Base-by-base conservation (phyloP, 2,329 filamentous ascomycete genomes). In the Beauveria caledonica region DNA sequence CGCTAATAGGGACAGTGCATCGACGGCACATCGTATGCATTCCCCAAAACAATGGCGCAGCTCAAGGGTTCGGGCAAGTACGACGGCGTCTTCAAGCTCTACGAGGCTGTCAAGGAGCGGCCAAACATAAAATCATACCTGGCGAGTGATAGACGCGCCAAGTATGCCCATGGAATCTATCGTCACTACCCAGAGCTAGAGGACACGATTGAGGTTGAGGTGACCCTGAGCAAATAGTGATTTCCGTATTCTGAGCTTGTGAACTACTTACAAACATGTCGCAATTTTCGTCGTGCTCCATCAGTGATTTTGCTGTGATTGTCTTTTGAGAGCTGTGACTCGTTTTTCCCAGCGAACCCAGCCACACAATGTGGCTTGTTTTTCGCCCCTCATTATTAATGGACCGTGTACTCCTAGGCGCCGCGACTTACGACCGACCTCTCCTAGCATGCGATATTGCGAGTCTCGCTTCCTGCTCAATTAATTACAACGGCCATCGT, bases 111-210 rank as follows among this genome's bases (percentile, higher is more conserved):
- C 17, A 83, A 84, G 72, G 78, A 80, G 60, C 75, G 85, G 40
- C 83, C 83, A 19, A 84, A 79, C 45, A 80, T 93, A 66, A 86
- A 86, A 73, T 80, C 77, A 48, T 93, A 93, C 69, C 71, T 93
- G 56, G 78, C 72, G 21, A 92, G 88, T 70, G 78, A 84, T 3
- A 80, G 86, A 63, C 78, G 88, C 45, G 69, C 80, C 68, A 71
- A 78, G 56, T 93, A 90, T 68, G 75, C 77, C 0, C 72, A 79
- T 63, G 88, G 89, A 1, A 80, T 93, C 48, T 93, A 85, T 69
- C 79, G 89, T 40, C 76, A 89, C 67, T 92, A 93, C 68, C 80
- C 84, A 2, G 89, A 92, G 75, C 71, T 93, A 55, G 89, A 92
- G 48, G 72, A 80, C 7, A 58, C 56, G 11, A 51, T 58, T 13